Evolutionary conservation across 495 filamentous ascomycete species (phyloP).

Genomic region (Penicillium steckii): DNA sequence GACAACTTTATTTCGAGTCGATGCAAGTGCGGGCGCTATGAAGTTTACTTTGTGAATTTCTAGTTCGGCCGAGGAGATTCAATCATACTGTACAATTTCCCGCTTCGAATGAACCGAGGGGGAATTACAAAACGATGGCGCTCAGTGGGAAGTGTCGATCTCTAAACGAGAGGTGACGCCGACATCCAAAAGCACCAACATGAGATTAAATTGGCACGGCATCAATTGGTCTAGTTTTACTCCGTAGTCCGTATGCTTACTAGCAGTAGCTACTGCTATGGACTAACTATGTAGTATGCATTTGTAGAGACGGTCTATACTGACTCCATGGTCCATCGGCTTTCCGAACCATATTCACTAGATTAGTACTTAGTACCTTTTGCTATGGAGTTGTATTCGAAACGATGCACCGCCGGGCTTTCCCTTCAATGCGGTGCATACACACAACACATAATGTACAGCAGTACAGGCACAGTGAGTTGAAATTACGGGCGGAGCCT

Average conservation of each 20-base stretch:
- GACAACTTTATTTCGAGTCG: slow-evolving; percentile 26
- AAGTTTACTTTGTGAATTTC: neutral
- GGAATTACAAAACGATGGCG: too few species aligned
- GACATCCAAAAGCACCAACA: neutral
- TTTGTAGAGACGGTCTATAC: neutral
- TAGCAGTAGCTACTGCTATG: too few species aligned
- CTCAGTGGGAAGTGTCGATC: neutral
- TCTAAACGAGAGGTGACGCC: neutral
- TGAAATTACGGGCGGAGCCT: neutral
- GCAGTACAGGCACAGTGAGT: neutral
- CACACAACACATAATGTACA: too few species aligned
- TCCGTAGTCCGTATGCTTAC: too few species aligned
- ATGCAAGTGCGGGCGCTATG: neutral
- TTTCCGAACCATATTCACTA: neutral
- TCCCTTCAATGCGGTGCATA: neutral
- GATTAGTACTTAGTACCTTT: too few species aligned
- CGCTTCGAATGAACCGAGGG: too few species aligned
- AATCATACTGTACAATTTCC: too few species aligned
- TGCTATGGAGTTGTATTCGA: too few species aligned
- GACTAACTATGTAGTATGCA: too few species aligned
- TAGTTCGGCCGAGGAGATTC: too few species aligned
- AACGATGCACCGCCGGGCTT: neutral
- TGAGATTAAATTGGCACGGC: neutral
- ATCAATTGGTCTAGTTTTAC: neutral
- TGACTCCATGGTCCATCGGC: neutral